Conservation (phyloP, 75 land plant species). For the Pinus tabuliformis region DNA sequence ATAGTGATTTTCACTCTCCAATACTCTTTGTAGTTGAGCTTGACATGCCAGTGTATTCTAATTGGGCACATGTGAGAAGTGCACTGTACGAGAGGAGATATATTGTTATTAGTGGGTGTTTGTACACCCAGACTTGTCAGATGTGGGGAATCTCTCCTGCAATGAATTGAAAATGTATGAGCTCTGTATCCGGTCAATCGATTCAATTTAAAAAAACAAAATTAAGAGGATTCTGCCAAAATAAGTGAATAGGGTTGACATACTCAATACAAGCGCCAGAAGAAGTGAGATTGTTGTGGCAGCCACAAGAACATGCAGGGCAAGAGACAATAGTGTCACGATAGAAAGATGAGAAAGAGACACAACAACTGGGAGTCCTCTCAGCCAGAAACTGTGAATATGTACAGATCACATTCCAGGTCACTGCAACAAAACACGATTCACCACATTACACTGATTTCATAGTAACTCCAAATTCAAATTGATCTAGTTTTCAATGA, state of each 20-base stretch:
- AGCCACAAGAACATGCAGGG: slow-evolving; percentile 68
- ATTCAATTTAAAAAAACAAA: no score
- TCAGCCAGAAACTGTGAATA: slow-evolving; percentile 69
- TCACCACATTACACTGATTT: neutral
- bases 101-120: slow-evolving; percentile 9
- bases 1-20: slow-evolving; percentile 66
- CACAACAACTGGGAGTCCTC: slow-evolving; percentile 68
- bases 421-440: slow-evolving; percentile 51
- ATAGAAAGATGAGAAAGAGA: slow-evolving; percentile 78
- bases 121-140: neutral
- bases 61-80: slow-evolving; percentile 75
- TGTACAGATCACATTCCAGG: slow-evolving; percentile 86
- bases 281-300: slow-evolving; percentile 29
- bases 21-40: slow-evolving; percentile 63
- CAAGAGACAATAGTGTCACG: slow-evolving; percentile 61
- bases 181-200: no score
- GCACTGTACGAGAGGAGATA: slow-evolving; percentile 50
- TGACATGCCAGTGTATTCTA: slow-evolving; percentile 71
- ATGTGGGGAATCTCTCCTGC: slow-evolving; percentile 9
- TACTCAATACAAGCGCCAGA: slow-evolving; percentile 36
- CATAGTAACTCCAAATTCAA: no score
- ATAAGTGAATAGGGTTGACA: neutral
- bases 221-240: no score
- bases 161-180: neutral
- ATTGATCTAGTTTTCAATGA: no score